Percentiles rank a stretch among this genome's conserved stretches.
Conservation (phyloP, 495 filamentous ascomycete species). For the Trichocladium uniseriatum region DNA sequence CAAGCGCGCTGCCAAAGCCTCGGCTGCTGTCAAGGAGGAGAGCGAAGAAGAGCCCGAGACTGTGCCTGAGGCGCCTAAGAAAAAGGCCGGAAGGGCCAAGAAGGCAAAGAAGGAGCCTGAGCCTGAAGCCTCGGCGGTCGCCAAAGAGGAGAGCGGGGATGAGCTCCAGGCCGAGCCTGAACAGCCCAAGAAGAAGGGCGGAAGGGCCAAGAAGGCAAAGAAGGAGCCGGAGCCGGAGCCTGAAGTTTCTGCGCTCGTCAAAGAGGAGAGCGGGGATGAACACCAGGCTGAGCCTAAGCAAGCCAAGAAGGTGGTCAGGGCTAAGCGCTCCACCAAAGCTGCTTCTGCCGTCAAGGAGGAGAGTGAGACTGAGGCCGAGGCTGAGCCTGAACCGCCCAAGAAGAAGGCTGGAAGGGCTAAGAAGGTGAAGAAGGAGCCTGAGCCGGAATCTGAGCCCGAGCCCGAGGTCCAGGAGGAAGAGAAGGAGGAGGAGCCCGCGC, state of each 20-base stretch:
- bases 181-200: constrained; percentile 20
- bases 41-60: constrained; percentile 16
- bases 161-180: constrained; percentile 17
- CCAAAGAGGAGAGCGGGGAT: constrained; percentile 14
- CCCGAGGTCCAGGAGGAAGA: constrained; percentile 10
- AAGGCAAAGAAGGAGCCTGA: constrained; percentile 13
- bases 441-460: constrained; percentile 16
- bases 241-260: constrained; percentile 21
- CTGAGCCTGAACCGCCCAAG: constrained; percentile 10
- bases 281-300: constrained; percentile 20
- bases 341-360: constrained; percentile 11
- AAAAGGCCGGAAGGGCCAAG: constrained; percentile 18
- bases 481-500: constrained; percentile 8
- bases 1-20: constrained; percentile 8
- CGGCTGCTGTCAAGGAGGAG: constrained; percentile 6
- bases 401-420: constrained; percentile 9
- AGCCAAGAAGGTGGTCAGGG: constrained; percentile 16
- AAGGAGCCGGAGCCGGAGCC: too few relatives aligned
- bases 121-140: constrained; percentile 21
- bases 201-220: too few relatives aligned
- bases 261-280: constrained; percentile 16
- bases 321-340: constrained; percentile 10
- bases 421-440: constrained; percentile 12
- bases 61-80: constrained; percentile 14
- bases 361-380: constrained; percentile 1